Base-by-base conservation (phyloP, 106 monocot species). In the Apostasia ramifera region DNA sequence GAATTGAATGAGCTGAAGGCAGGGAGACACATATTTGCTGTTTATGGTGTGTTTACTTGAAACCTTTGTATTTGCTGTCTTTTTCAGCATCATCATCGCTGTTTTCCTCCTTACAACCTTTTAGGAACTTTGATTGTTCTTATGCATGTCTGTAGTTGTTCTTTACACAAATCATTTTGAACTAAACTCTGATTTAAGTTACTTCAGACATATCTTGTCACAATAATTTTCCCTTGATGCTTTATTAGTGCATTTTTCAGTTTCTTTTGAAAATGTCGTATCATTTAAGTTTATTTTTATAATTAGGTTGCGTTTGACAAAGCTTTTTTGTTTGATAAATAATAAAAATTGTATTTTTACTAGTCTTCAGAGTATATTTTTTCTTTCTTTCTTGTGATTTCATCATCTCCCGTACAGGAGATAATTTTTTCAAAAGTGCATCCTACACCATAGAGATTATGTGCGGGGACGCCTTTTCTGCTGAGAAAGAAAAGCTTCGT, bases 1-100 rank as follows among this genome's bases (percentile, higher is more conserved):
- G 98, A 98, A 87, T 81, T 98, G 77, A 93, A 83, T 79, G 89
- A 90, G 61, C 73, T 98, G 46, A 98, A 93, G 82, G 79, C 87
- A 66, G 98, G 98, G 66, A 98, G 79, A n/a, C 98, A 98, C 76
- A 51, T 85, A 10, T 98, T 98, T 84, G 87, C 93, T 78, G 81
- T 97, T 43, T 97, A 97, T 86, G 95, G 88, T 88, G 77, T 46
- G 40, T 64, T 77, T 47, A 59, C 48, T 42, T 12, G 26, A 26
- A 26, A 26, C 26, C 26, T 26, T 9, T 41, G 15, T 11, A 7
- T 61, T 39, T 40, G 38, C 58, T 5, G 6, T 6, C n/a, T 12
- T 37, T n/a, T 26, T 73, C 66, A 14, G 8, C 12, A 47, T 54
- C 3, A n/a, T n/a, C 11, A 39, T 37, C 38, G 46, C 53, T 68